Conservation (phyloP, 345 rosid species). For the Brassica cretica region DNA sequence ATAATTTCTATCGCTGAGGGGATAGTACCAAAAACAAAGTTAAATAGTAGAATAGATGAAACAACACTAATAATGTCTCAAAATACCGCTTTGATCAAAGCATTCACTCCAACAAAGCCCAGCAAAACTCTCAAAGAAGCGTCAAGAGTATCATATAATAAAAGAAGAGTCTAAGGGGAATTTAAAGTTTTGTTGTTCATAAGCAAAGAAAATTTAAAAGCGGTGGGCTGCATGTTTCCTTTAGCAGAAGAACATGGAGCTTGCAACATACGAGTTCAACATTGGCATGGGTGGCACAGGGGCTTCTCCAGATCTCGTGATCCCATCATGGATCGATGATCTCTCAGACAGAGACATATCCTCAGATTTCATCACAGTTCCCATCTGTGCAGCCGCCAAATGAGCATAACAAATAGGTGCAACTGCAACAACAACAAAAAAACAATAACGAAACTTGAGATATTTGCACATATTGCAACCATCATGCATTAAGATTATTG, state of each 20-base stretch:
- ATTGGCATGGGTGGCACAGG: constrained; percentile 55
- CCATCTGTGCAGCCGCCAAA: constrained; percentile 42
- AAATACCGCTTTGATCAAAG: background rate
- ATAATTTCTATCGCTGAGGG: background rate
- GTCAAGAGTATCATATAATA: background rate
- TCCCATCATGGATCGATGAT: constrained; percentile 28
- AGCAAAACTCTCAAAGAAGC: background rate
- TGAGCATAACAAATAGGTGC: constrained; percentile 41
- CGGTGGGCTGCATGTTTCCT: background rate
- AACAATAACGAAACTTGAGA: background rate
- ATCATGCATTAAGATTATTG: too few species aligned
- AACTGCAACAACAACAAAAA: constrained; percentile 8
- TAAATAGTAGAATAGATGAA: background rate
- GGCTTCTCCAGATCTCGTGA: constrained; percentile 31
- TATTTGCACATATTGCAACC: background rate
- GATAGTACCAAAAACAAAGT: background rate
- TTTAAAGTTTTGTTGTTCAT: background rate
- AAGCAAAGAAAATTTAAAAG: background rate
- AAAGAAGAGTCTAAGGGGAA: background rate
- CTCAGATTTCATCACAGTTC: constrained; percentile 32
- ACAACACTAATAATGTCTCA: background rate
- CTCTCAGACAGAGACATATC: constrained; percentile 26
- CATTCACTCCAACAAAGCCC: constrained; percentile 1
- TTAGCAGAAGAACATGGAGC: constrained; percentile 84
- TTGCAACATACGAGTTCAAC: constrained; percentile 48